Conservation (phyloP, 2,329 filamentous ascomycete genomes). For the Sodiomyces alkalinus region DNA sequence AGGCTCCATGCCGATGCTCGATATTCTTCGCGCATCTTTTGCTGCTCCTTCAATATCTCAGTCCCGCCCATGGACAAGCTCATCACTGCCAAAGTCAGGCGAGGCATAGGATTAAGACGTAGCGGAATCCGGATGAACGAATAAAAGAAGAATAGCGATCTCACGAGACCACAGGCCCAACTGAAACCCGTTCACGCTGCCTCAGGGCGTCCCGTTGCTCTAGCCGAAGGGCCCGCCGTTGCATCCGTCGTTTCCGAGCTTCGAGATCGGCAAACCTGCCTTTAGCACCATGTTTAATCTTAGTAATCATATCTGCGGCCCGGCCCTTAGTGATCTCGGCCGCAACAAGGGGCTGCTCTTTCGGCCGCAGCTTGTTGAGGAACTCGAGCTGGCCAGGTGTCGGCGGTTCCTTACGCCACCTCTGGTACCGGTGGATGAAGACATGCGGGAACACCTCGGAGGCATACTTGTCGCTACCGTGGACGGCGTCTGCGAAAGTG, state of each 20-base stretch:
- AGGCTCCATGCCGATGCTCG: too few species aligned
- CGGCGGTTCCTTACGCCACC: conserved; percentile 57
- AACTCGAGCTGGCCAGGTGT: conserved; percentile 51
- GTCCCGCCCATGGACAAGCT: too few species aligned
- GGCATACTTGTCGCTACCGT: conserved; percentile 74
- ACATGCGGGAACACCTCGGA: conserved; percentile 45
- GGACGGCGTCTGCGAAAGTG: conserved; percentile 61
- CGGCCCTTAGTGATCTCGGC: conserved; percentile 59
- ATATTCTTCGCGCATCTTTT: too few species aligned
- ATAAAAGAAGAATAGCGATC: background rate
- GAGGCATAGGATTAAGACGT: background rate
- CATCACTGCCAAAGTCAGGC: too few species aligned
- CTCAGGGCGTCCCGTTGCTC: conserved; percentile 24
- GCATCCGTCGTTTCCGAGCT: conserved; percentile 33
- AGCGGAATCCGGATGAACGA: background rate
- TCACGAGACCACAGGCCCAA: conserved; percentile 31
- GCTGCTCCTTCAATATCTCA: too few species aligned
- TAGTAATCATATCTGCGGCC: conserved; percentile 84
- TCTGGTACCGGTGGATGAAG: conserved; percentile 50
- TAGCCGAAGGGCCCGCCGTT: conserved; percentile 18
- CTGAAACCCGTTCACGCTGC: conserved; percentile 34
- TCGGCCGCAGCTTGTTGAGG: conserved; percentile 49
- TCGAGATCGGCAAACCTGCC: conserved; percentile 42
- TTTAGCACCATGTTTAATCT: conserved; percentile 69
- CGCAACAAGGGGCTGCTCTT: conserved; percentile 33